A percentile compares a stretch with the other conserved stretches of the same genome.
phyloP scores from a whole-genome alignment of 1,139 yeast species.

The Scheffersomyces lignicola region DNA sequence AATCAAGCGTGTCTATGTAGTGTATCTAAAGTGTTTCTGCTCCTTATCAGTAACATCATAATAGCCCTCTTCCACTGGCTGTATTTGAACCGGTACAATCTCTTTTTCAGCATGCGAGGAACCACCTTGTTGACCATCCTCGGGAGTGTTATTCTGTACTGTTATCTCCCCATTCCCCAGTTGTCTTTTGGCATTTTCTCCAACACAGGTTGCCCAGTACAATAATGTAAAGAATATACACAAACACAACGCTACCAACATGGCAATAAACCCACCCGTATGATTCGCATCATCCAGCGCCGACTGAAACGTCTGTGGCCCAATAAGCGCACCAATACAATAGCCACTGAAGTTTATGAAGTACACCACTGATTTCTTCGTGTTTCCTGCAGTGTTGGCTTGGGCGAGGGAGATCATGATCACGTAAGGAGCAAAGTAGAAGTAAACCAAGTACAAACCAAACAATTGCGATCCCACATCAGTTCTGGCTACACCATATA shows the following conservation, averaged over 20 bases:
- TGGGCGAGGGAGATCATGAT: slow-evolving; percentile 24
- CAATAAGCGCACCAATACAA: slow-evolving; percentile 29
- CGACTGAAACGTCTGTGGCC: slow-evolving; percentile 33
- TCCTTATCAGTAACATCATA: slow-evolving; percentile 28
- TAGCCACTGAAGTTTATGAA: slow-evolving; percentile 23
- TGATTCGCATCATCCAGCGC: slow-evolving; percentile 18
- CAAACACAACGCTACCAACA: slow-evolving; percentile 19
- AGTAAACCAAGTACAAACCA: slow-evolving; percentile 23
- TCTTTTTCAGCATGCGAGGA: too few relatives aligned
- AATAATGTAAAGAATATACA: slow-evolving; percentile 24
- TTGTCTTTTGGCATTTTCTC: slow-evolving; percentile 21
- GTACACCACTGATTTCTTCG: slow-evolving; percentile 22
- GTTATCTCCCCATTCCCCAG: slow-evolving; percentile 10
- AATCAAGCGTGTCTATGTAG: slow-evolving; percentile 17
- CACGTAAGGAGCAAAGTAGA: slow-evolving; percentile 26
- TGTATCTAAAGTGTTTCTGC: slow-evolving; percentile 24
- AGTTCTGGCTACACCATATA: slow-evolving; percentile 15
- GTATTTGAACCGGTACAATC: neutral
- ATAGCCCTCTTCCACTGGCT: slow-evolving; percentile 16
- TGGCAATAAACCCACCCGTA: slow-evolving; percentile 23
- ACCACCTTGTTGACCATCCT: too few relatives aligned
- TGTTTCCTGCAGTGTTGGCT: slow-evolving; percentile 28
- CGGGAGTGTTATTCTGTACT: slow-evolving; percentile 9
- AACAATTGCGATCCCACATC: slow-evolving; percentile 20
- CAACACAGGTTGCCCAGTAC: slow-evolving; percentile 27